Evolutionary conservation across 1,284 basidiomycete species (phyloP), one percentile per base, ranked within the genome.

Genomic region (Tranzscheliella williamsii): DNA sequence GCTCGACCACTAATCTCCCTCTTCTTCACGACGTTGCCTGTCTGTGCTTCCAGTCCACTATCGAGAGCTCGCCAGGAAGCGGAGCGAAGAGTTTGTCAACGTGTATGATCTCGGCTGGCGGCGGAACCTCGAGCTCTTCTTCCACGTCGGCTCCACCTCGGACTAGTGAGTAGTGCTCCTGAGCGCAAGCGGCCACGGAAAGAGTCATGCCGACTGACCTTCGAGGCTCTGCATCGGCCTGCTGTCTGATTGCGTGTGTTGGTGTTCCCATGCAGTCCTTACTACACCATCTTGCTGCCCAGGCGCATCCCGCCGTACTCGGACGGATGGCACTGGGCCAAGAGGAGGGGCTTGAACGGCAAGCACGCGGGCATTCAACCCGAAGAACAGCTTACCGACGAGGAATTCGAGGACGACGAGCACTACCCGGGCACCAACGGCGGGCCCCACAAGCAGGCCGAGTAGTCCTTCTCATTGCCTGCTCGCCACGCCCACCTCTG

Each of bases 61-160:
- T 72, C 81, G 84, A 2, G 84, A 82, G 53, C 79, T 85, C 26
- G 91, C 91, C 0, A 83, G 84, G 58, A 79, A 81, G 13, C 82
- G 90, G 27, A 86, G 86, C 29, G 55, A 55, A 27, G 42, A 48
- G 0, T 97, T 95, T 70, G 82, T 90, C 16, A 97, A 97, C 72
- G 91, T 89, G 6, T 97, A 92, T 75, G 88, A 98, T 75, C 80
- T 95, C 5, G 94, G 94, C 1, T 45, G 53, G 38, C 81, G 85
- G 75, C 54, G 82, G 54, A 97, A 98, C 74, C 79, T 97, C 5
- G 78, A 85, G 60, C 76, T 91, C 22, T 95, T 95, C 77, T 96
- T 97, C 81, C 95, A 96, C 69, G 71, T 93, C 24, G 89, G 90
- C 11, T 80, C 82, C 13, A 82, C 55, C 5, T 64, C 69, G 21